Conservation (phyloP, 352 stramenopile genomes). For the Phytophthora hibernalis region DNA sequence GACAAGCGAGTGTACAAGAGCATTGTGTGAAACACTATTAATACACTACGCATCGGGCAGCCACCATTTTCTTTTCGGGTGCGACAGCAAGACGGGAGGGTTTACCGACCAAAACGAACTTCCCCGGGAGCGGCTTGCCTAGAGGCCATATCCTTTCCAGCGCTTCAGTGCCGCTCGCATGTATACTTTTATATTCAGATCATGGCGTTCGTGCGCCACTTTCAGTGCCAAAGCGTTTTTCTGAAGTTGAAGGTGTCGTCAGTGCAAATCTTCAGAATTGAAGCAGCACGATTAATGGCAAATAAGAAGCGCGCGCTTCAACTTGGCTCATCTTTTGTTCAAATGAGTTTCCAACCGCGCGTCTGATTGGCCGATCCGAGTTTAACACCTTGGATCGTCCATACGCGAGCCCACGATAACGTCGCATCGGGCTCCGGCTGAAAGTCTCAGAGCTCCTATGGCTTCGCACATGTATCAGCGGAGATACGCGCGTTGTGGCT, state of each 20-base stretch:
- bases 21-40: too few species aligned
- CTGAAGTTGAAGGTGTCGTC: conserved; percentile 34
- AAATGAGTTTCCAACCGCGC: background rate
- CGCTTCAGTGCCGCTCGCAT: background rate
- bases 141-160: background rate
- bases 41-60: conserved; percentile 2
- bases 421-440: conserved; percentile 29
- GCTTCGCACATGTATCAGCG: conserved; percentile 32
- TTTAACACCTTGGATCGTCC: background rate
- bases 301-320: conserved; percentile 3
- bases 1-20: conserved; percentile 14
- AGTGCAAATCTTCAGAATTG: conserved; percentile 38
- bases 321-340: background rate
- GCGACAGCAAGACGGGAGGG: background rate
- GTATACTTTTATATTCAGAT: conserved; percentile 16
- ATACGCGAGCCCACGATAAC: conserved; percentile 29
- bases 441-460: conserved; percentile 11
- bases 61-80: conserved; percentile 18
- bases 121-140: too few species aligned
- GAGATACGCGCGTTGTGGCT: conserved; percentile 32
- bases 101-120: too few species aligned
- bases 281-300: conserved; percentile 15
- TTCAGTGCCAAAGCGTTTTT: conserved; percentile 15
- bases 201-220: conserved; percentile 19
- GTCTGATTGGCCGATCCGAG: background rate